A percentile compares a stretch with the other conserved stretches of the same genome.
Evolutionary conservation across 345 rosid species (phyloP).

Genomic region (Eucalyptus cloeziana): DNA sequence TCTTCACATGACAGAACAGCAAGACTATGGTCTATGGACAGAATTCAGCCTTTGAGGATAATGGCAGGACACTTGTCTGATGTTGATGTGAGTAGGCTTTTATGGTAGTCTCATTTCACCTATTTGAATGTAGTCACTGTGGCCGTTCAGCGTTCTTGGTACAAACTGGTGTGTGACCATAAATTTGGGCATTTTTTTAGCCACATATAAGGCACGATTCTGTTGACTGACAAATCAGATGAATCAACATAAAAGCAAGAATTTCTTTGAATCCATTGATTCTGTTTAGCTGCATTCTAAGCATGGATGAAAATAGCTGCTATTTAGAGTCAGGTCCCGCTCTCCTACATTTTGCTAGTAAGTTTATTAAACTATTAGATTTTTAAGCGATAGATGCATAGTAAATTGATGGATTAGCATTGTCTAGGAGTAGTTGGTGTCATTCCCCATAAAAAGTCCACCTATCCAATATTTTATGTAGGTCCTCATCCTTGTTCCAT

Average conservation of each 20-base stretch:
- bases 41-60: constrained; percentile 84
- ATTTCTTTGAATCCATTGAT: neutral
- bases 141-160: neutral
- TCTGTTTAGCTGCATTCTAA: neutral
- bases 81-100: constrained; percentile 63
- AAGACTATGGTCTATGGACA: constrained; percentile 92
- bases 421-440: neutral
- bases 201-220: neutral
- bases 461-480: neutral
- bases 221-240: neutral
- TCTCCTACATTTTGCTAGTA: neutral
- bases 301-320: neutral
- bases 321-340: neutral
- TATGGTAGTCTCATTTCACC: neutral
- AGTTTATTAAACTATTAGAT: neutral
- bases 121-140: neutral
- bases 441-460: neutral
- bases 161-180: neutral
- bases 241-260: neutral
- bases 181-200: neutral
- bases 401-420: neutral
- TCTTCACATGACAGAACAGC: constrained; percentile 97
- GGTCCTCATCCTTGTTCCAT: neutral
- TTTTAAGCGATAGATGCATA: neutral
- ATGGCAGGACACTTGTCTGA: constrained; percentile 98